Percentiles rank a stretch among this genome's conserved stretches.
These are phyloP conservation scores for Hyphopichia homilentoma DNA, from an alignment of 805 yeast species.

Conservation along the genomic window DNA sequence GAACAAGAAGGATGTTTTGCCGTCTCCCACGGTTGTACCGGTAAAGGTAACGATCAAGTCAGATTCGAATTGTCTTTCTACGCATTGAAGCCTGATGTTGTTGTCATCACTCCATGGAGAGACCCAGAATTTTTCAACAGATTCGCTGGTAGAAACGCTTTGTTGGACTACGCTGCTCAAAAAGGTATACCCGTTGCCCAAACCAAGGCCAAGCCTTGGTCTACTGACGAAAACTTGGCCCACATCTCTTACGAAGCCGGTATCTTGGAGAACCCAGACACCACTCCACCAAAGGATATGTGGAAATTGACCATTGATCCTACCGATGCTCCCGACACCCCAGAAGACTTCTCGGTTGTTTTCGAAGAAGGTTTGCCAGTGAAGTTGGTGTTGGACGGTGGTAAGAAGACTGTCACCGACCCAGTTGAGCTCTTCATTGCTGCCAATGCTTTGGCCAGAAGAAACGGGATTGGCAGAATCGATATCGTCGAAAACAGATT, in stretches of 20 bases:
- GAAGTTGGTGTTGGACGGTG: conserved; percentile 68
- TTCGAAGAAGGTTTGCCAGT: conserved; percentile 86
- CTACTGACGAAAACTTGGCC: conserved; percentile 98
- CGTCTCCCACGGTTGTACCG: conserved; percentile 98
- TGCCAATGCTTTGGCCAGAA: conserved; percentile 94
- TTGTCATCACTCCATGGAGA: conserved; percentile 99
- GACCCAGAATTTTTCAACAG: conserved; percentile 90
- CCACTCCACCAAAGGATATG: conserved; percentile 99
- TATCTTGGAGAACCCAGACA: conserved; percentile 96
- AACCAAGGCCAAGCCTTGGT: conserved; percentile 99
- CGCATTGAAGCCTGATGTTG: conserved; percentile 96
- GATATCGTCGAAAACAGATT: conserved; percentile 99
- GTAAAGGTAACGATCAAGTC: conserved; percentile 99
- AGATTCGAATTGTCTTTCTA: conserved; percentile 96
- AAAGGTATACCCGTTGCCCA: conserved; percentile 94
- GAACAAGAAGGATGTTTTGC: conserved; percentile 98
- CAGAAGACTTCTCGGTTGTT: conserved; percentile 81
- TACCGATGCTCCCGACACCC: conserved; percentile 86
- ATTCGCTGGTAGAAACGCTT: conserved; percentile 97
- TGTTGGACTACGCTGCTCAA: conserved; percentile 87
- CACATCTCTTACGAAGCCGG: conserved; percentile 99
- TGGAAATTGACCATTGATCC: conserved; percentile 99
- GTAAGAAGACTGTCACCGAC: conserved; percentile 62
- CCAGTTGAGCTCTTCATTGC: conserved; percentile 90
- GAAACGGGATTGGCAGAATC: conserved; percentile 99